Evolutionary conservation across 257 asterid genomes (phyloP).

Genomic region (Primulina eburnea): DNA sequence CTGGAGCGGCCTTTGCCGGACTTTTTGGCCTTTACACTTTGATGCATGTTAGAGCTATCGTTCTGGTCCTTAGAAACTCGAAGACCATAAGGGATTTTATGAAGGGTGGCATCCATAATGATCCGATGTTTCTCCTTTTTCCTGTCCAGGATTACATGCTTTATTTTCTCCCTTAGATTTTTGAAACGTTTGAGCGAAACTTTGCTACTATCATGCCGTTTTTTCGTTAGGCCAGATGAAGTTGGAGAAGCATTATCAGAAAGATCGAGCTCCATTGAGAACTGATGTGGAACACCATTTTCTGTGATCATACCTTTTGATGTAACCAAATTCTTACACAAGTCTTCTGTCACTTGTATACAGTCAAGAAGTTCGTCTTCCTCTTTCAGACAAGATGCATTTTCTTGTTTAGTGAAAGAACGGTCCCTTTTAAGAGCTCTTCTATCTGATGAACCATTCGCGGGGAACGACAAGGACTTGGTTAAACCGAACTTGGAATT

Average conservation of each 20-base stretch:
- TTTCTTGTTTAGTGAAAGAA: conserved; percentile 15
- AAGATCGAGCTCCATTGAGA: conserved; percentile 15
- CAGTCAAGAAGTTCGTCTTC: conserved; percentile 7
- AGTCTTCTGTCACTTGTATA: conserved; percentile 5
- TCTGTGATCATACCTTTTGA: conserved; percentile 19
- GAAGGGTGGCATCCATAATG: conserved; percentile 67
- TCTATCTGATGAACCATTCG: conserved; percentile 24
- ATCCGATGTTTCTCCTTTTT: conserved; percentile 67
- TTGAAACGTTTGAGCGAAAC: conserved; percentile 51
- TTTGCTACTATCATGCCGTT: conserved; percentile 33
- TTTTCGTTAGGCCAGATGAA: conserved; percentile 27
- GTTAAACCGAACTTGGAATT: conserved; percentile 37
- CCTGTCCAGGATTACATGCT: conserved; percentile 55
- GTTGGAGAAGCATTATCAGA: conserved; percentile 24
- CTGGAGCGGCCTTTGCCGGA: conserved; percentile 20
- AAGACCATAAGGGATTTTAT: conserved; percentile 62
- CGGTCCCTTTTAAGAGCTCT: conserved; percentile 1
- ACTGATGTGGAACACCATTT: conserved; percentile 17
- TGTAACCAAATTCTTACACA: conserved; percentile 10
- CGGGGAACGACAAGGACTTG: conserved; percentile 64
- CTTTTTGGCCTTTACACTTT: conserved; percentile 21
- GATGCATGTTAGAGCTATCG: conserved; percentile 17
- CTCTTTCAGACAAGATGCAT: conserved; percentile 19
- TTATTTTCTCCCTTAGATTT: conserved; percentile 55
- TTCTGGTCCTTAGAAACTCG: conserved; percentile 29